Conservation (phyloP, 1,284 basidiomycete species). For the Puccinia horiana region DNA sequence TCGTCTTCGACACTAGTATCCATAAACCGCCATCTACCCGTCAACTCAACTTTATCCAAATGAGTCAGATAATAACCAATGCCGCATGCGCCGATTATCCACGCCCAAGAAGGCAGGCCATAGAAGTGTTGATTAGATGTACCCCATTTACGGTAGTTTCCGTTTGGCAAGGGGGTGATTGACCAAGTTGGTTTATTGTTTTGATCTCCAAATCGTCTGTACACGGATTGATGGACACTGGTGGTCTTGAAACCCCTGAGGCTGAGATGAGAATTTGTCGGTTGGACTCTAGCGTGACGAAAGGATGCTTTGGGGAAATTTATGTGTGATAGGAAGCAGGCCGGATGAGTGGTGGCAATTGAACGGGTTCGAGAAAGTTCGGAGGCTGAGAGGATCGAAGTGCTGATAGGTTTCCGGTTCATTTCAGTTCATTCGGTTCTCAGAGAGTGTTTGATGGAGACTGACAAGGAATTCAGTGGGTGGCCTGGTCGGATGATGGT, state of each 20-base stretch:
- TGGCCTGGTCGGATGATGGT: too few relatives aligned
- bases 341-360: not conserved
- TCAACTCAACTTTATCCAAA: conserved; percentile 56
- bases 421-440: conserved; percentile 3
- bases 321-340: not conserved
- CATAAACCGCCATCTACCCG: conserved; percentile 57
- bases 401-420: not conserved
- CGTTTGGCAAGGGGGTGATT: not conserved
- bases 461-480: too few relatives aligned
- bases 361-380: not conserved
- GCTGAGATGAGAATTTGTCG: not conserved
- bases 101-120: conserved; percentile 37
- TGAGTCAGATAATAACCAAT: conserved; percentile 55
- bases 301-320: not conserved
- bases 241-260: not conserved
- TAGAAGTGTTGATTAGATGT: not conserved
- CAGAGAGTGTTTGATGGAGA: not conserved
- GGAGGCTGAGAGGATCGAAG: not conserved
- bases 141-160: not conserved
- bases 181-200: conserved; percentile 1
- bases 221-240: not conserved
- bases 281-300: not conserved
- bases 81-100: conserved; percentile 52
- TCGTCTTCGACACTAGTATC: conserved; percentile 55
- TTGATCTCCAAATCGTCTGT: not conserved